Percentiles rank a stretch among this genome's conserved stretches.
These are phyloP conservation scores for Plasmodium reichenowi DNA, from an alignment of 169 alveolate genomes.

Conservation along the genomic window DNA sequence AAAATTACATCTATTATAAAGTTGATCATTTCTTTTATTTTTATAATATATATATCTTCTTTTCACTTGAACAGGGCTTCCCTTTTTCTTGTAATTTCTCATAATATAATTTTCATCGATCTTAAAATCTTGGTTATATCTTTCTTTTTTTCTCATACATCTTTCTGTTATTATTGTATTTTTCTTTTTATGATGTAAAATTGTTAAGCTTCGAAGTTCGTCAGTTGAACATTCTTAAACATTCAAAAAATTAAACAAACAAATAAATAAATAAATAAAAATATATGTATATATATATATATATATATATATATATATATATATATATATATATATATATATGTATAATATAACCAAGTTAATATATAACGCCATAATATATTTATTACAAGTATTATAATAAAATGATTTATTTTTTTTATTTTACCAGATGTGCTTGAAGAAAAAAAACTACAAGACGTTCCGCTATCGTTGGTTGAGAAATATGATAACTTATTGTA, in stretches of 20 bases:
- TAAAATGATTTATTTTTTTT: no score
- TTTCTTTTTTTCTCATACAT: conserved; percentile 4
- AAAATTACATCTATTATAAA: no score
- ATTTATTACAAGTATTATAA: no score
- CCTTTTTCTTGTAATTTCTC: no score
- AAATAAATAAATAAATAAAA: background rate
- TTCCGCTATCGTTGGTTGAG: background rate
- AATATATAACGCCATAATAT: no score
- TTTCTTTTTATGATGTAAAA: conserved; percentile 11
- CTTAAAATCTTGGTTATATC: background rate
- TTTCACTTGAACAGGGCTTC: no score
- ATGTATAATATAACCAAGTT: no score
- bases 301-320: no score
- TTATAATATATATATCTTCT: no score
- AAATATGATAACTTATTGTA: background rate
- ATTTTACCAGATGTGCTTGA: background rate
- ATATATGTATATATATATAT: background rate
- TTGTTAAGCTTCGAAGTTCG: conserved; percentile 45
- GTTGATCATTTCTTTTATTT: no score
- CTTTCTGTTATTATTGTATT: conserved; percentile 31
- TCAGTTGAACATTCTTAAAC: background rate
- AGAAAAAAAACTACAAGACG: background rate
- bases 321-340: no score
- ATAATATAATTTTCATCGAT: no score
- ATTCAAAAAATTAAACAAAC: background rate